Percentiles rank a stretch among this genome's conserved stretches.
phyloP scores from a whole-genome alignment of 108 stramenopile species.

The Pseudonitzschia multiseries region DNA sequence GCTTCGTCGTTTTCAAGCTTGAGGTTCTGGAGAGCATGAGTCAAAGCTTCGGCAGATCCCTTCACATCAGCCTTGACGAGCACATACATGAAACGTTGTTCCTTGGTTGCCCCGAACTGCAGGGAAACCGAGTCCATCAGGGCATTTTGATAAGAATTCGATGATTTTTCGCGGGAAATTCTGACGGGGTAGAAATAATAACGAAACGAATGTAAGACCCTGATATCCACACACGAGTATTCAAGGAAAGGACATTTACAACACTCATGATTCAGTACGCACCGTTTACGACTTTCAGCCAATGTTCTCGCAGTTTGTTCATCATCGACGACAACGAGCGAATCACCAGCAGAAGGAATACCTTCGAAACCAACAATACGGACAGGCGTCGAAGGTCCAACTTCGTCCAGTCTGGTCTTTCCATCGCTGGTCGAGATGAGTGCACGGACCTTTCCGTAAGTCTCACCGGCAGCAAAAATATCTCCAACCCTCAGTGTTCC shows the following conservation, averaged over 20 bases:
- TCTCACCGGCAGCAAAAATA: slow-evolving; percentile 89
- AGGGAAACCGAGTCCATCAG: slow-evolving; percentile 78
- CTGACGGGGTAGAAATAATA: slow-evolving; percentile 21
- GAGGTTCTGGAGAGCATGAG: slow-evolving; percentile 82
- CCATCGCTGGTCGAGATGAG: slow-evolving; percentile 74
- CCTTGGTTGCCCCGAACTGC: slow-evolving; percentile 69
- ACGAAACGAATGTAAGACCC: not conserved
- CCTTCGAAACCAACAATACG: slow-evolving; percentile 85
- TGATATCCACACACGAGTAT: not conserved
- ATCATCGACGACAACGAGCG: slow-evolving; percentile 76
- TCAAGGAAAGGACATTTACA: not conserved
- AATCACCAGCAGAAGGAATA: slow-evolving; percentile 89
- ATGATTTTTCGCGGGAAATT: slow-evolving; percentile 71
- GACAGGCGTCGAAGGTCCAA: slow-evolving; percentile 89
- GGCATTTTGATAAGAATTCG: slow-evolving; percentile 74
- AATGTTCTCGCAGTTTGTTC: slow-evolving; percentile 81
- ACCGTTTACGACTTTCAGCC: slow-evolving; percentile 62
- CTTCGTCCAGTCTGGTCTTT: slow-evolving; percentile 82
- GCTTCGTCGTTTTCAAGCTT: slow-evolving; percentile 86
- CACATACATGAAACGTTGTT: slow-evolving; percentile 86
- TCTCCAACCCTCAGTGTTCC: slow-evolving; percentile 95
- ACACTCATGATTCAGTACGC: slow-evolving; percentile 14
- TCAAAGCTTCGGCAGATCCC: slow-evolving; percentile 93
- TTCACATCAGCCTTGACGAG: slow-evolving; percentile 95
- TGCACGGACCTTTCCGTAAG: slow-evolving; percentile 87